A percentile compares a stretch with the other conserved stretches of the same genome.
phyloP scores from a whole-genome alignment of 352 stramenopile species.

The Discostella stelligera region DNA sequence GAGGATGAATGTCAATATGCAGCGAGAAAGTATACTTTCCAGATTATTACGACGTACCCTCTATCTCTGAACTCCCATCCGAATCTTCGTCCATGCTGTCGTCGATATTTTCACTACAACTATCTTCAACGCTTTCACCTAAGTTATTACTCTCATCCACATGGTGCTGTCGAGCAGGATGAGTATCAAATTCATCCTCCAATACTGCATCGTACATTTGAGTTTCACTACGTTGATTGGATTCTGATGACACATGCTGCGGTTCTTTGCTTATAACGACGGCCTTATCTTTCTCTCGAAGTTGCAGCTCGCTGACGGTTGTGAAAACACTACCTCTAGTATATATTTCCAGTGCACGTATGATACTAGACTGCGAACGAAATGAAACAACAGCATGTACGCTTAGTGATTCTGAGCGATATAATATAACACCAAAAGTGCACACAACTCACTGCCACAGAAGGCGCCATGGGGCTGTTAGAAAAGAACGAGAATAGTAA shows the following conservation, averaged over 20 bases:
- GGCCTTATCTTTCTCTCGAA: conserved; percentile 66
- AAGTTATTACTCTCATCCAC: conserved; percentile 18
- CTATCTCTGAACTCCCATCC: conserved; percentile 35
- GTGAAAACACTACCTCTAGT: conserved; percentile 67
- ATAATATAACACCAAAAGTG: not conserved
- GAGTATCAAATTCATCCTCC: conserved; percentile 57
- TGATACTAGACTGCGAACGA: conserved; percentile 44
- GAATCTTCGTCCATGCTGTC: conserved; percentile 51
- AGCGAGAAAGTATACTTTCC: not conserved
- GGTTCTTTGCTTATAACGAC: conserved; percentile 43
- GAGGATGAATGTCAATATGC: not conserved
- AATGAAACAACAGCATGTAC: not conserved
- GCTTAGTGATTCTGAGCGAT: not conserved
- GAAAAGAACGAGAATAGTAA: not conserved
- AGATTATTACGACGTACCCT: not conserved
- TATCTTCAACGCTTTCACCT: conserved; percentile 24
- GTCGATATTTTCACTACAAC: conserved; percentile 34
- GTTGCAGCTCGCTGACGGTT: conserved; percentile 59
- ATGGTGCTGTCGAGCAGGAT: conserved; percentile 13
- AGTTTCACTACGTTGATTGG: conserved; percentile 37
- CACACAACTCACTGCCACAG: conserved; percentile 20
- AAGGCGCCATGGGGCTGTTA: conserved; percentile 59
- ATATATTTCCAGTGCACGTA: conserved; percentile 82
- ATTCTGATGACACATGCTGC: conserved; percentile 45
- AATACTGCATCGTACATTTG: conserved; percentile 68